phyloP scores from a whole-genome alignment of 768 basidiomycete species.

The Mycena pura region DNA sequence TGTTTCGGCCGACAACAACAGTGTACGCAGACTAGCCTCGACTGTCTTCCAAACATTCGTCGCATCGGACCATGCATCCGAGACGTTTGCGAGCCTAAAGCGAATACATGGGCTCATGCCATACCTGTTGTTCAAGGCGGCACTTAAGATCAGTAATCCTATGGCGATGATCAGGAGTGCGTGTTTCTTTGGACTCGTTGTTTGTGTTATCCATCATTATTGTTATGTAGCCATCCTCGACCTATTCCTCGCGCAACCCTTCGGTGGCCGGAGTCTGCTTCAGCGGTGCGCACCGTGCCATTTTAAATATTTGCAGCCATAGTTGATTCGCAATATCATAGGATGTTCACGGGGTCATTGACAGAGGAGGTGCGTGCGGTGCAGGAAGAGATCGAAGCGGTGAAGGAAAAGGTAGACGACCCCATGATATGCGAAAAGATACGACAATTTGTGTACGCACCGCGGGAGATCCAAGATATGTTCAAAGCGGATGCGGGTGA shows the following conservation, averaged over 20 bases:
- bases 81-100: slow-evolving; percentile 87
- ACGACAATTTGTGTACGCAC: slow-evolving; percentile 83
- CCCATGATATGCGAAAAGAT: slow-evolving; percentile 89
- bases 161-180: slow-evolving; percentile 92
- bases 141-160: slow-evolving; percentile 92
- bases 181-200: slow-evolving; percentile 21
- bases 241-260: slow-evolving; percentile 95
- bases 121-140: slow-evolving; percentile 94
- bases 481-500: slow-evolving; percentile 82
- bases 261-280: slow-evolving; percentile 89
- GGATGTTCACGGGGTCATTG: slow-evolving; percentile 95
- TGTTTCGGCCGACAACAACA: slow-evolving; percentile 4
- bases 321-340: slow-evolving; percentile 35
- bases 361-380: slow-evolving; percentile 87
- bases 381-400: slow-evolving; percentile 86
- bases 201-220: slow-evolving; percentile 1
- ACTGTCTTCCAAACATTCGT: slow-evolving; percentile 96
- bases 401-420: slow-evolving; percentile 90
- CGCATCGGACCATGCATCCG: slow-evolving; percentile 91
- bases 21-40: slow-evolving; percentile 87
- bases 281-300: slow-evolving; percentile 67
- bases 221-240: slow-evolving; percentile 73
- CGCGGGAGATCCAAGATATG: slow-evolving; percentile 85
- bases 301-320: neutral
- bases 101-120: slow-evolving; percentile 96